These are phyloP conservation scores for Fusarium coicis DNA, from an alignment of 2,329 filamentous ascomycete genomes.

Conservation along the genomic window DNA sequence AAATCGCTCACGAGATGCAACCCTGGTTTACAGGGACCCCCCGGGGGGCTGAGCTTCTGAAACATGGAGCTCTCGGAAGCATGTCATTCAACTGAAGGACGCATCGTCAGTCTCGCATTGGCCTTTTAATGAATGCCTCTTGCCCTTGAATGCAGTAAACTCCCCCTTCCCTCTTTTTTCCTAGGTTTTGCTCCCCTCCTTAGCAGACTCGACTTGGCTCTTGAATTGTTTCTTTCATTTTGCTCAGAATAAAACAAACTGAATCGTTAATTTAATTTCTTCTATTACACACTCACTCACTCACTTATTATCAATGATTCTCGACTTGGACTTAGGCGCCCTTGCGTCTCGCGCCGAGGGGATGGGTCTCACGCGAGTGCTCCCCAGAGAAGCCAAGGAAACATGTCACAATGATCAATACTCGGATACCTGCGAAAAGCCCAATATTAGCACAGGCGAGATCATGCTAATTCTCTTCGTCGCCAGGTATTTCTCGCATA, in stretches of 20 bases:
- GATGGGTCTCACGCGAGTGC: constrained; percentile 29
- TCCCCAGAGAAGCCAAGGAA: constrained; percentile 33
- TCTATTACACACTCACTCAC: background rate
- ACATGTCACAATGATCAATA: constrained; percentile 25
- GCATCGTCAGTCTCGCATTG: constrained; percentile 1
- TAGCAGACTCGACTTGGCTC: constrained; percentile 7
- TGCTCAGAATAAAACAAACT: background rate
- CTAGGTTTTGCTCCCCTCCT: constrained; percentile 5
- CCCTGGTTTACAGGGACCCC: constrained; percentile 5
- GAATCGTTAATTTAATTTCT: constrained; percentile 23
- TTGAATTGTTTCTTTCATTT: background rate
- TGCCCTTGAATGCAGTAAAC: background rate
- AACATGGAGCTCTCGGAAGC: constrained; percentile 34
- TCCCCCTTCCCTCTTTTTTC: background rate
- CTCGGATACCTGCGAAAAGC: constrained; percentile 40
- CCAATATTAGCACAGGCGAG: constrained; percentile 21
- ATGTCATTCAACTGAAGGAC: background rate
- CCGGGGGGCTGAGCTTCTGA: constrained; percentile 35
- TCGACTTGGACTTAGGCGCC: constrained; percentile 12
- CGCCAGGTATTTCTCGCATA: constrained; percentile 12
- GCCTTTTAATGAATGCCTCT: constrained; percentile 23
- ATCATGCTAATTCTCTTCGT: constrained; percentile 28
- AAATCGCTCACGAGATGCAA: constrained; percentile 1
- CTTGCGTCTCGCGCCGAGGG: constrained; percentile 13
- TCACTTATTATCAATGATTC: constrained; percentile 29